Evolutionary conservation across 169 alveolate genomes (phyloP).

Genomic region (Besnoitia besnoiti): DNA sequence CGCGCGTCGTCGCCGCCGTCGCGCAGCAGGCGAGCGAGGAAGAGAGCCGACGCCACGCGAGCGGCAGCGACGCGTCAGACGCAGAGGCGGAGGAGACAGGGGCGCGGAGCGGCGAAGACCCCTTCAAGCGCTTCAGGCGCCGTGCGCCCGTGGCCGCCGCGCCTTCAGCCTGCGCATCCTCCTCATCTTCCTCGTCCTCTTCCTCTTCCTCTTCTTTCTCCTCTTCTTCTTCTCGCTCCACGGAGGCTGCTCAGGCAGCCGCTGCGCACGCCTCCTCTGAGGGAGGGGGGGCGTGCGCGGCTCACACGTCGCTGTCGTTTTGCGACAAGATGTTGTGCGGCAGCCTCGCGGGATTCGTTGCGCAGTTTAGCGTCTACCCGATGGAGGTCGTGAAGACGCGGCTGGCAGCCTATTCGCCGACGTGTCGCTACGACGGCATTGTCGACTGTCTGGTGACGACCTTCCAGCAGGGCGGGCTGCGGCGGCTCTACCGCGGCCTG

Average conservation of each 20-base stretch:
- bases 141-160: background rate
- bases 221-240: slow-evolving; percentile 37
- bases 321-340: slow-evolving; percentile 72
- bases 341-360: slow-evolving; percentile 70
- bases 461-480: slow-evolving; percentile 60
- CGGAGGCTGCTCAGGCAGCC: background rate
- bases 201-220: slow-evolving; percentile 23
- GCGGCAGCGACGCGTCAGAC: background rate
- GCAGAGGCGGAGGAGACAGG: background rate
- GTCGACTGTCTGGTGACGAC: slow-evolving; percentile 60
- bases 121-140: background rate
- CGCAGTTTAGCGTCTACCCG: slow-evolving; percentile 73
- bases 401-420: slow-evolving; percentile 69
- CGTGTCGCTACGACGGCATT: slow-evolving; percentile 69
- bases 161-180: background rate
- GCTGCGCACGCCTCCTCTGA: background rate
- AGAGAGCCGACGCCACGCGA: background rate
- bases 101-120: background rate
- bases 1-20: slow-evolving; percentile 1
- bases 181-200: background rate
- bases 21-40: background rate
- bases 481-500: slow-evolving; percentile 69
- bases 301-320: background rate
- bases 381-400: slow-evolving; percentile 78
- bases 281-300: no score